Evolutionary conservation across 2,329 filamentous ascomycete species (phyloP), one percentile per base, ranked within the genome.

Genomic region (Claviceps citrina): DNA sequence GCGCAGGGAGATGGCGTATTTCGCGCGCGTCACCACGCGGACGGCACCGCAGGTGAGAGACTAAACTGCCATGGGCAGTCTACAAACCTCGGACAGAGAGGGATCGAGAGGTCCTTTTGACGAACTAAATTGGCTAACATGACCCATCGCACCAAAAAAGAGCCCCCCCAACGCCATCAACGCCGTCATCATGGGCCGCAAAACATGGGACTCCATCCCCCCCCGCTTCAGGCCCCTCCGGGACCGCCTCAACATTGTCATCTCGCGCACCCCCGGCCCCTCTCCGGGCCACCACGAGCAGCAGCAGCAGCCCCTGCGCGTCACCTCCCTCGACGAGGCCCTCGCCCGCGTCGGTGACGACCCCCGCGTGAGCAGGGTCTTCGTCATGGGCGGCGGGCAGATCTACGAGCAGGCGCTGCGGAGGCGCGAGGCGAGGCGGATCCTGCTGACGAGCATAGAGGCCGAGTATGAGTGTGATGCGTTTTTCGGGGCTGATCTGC

Each of bases 181-280:
- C 58, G 82, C 84, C 15, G 84, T 96, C 38, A 81, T 98, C 50
- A 98, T 98, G 91, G 91, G 91, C 44, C 82, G 91, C 54, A 95
- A 93, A 62, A 98, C 91, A 0, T 98, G 89, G 80, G 85, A 93
- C 39, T 85, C 78, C 47, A 89, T 98, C 44, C 89, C 91, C 2
- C 55, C 67, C 6, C 71, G 68, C 38, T 86, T 91, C 56, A 72
- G 86, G 2, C 91, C 91, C 15, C 68, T 98, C 26, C 78, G 76
- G 45, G 81, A 77, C 46, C 70, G 91, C 8, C 66, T 86, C 38
- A 96, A 94, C 59, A 74, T 95, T 31, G 74, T 96, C 47, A 67
- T 98, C 49, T 82, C 77, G 45, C 22, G 22, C 5, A 24, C 5
- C 22, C 5, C 5, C 22, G 8, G 22, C 8, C 5, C 5, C 8